Percentiles rank a stretch among this genome's conserved stretches.
These are phyloP conservation scores for Delonix regia DNA, from an alignment of 306 rosid genomes.

Conservation along the genomic window DNA sequence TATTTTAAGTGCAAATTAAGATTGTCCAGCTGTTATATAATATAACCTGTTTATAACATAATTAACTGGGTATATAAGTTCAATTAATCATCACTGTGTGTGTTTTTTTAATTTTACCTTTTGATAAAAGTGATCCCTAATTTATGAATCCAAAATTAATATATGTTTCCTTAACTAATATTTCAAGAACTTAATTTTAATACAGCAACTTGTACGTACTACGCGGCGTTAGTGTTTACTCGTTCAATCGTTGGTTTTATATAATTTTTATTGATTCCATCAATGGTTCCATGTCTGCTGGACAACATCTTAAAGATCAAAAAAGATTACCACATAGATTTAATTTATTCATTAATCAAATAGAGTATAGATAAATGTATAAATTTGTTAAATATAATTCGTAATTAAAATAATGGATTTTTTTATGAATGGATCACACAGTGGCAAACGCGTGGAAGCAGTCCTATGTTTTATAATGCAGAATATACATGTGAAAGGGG, in stretches of 20 bases:
- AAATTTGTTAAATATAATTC: neutral
- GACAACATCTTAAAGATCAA: neutral
- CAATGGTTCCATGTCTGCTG: conserved; percentile 22
- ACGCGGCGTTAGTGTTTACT: neutral
- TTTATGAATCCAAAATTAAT: neutral
- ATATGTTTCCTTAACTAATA: no score
- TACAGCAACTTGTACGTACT: neutral
- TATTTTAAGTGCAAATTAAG: neutral
- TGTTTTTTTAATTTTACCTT: neutral
- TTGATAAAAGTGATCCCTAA: neutral
- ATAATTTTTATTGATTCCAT: neutral
- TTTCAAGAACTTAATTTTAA: no score
- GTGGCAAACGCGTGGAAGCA: conserved; percentile 34
- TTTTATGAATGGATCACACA: conserved; percentile 15
- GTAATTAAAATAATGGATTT: neutral
- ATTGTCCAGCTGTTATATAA: neutral
- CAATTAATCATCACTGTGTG: no score
- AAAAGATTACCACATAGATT: neutral
- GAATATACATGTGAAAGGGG: neutral
- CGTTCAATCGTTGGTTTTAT: neutral
- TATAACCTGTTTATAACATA: neutral
- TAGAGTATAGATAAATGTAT: neutral
- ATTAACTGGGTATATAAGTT: neutral
- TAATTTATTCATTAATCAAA: neutral
- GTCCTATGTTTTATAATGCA: conserved; percentile 2